Evolutionary conservation across 208 protist genomes (phyloP).

Genomic region (Leishmania turanica): DNA sequence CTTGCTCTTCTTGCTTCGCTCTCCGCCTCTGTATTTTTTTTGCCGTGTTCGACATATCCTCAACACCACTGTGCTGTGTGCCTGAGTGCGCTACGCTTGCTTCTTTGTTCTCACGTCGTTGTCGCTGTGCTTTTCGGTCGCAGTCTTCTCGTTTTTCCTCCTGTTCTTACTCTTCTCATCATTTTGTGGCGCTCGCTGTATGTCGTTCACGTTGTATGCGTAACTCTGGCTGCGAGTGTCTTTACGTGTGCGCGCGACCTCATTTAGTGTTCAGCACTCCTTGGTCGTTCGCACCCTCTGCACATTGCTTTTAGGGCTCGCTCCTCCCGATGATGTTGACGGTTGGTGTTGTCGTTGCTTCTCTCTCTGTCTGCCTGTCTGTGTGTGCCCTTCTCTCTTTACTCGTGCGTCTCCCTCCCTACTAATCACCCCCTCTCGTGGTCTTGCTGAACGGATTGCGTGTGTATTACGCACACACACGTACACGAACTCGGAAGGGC

Average conservation of each 20-base stretch:
- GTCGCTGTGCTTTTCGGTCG: neutral
- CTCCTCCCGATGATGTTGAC: neutral
- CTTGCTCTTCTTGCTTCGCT: neutral
- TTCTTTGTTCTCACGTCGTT: neutral
- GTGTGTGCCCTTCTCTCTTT: neutral
- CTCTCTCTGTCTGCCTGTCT: neutral
- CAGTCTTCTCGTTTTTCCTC: neutral
- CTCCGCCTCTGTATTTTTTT: neutral
- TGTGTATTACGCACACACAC: neutral
- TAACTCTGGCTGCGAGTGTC: too few relatives aligned
- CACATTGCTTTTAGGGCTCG: neutral
- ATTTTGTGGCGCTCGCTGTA: neutral
- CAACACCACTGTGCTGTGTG: neutral
- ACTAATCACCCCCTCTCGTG: neutral
- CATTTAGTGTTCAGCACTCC: neutral
- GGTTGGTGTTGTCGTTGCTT: neutral
- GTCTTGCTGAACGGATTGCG: neutral
- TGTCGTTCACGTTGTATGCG: neutral
- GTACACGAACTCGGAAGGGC: neutral
- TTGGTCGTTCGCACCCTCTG: neutral
- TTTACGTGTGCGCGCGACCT: neutral
- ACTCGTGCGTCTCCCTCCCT: neutral
- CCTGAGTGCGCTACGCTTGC: neutral
- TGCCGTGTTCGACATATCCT: neutral
- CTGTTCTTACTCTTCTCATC: neutral